phyloP scores from a whole-genome alignment of 306 rosid genomes.

The Ceratonia siliqua region DNA sequence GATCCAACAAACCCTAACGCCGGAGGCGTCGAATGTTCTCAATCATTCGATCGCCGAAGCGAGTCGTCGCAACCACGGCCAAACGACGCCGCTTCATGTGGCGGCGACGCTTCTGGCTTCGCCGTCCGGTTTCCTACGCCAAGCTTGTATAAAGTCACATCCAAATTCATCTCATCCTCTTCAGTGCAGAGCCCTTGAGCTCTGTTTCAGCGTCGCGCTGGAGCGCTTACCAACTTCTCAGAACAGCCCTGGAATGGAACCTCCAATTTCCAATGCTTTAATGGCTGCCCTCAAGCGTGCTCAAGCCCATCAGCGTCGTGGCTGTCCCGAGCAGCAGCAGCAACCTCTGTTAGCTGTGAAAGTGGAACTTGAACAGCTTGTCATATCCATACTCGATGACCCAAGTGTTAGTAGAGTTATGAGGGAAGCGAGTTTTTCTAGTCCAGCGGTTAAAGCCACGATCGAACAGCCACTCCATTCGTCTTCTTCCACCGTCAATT shows the following conservation, averaged over 20 bases:
- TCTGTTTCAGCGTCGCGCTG: slow-evolving; percentile 72
- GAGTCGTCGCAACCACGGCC: slow-evolving; percentile 68
- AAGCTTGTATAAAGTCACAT: slow-evolving; percentile 72
- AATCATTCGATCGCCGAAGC: slow-evolving; percentile 69
- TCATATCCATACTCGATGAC: slow-evolving; percentile 74
- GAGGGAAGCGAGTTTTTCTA: slow-evolving; percentile 74
- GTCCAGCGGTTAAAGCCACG: slow-evolving; percentile 66
- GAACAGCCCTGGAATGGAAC: slow-evolving; percentile 53
- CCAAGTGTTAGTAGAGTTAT: slow-evolving; percentile 76
- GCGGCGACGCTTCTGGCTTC: slow-evolving; percentile 64
- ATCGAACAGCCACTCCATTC: slow-evolving; percentile 56
- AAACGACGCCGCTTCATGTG: slow-evolving; percentile 75
- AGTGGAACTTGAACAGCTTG: slow-evolving; percentile 75
- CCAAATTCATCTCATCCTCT: slow-evolving; percentile 75
- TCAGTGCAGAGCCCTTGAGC: slow-evolving; percentile 76
- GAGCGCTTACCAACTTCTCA: slow-evolving; percentile 67
- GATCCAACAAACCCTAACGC: slow-evolving; percentile 73
- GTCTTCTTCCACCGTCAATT: slow-evolving; percentile 30
- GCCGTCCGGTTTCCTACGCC: slow-evolving; percentile 60
- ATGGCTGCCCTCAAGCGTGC: slow-evolving; percentile 75
- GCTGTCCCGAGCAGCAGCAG: slow-evolving; percentile 81
- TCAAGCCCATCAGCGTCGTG: slow-evolving; percentile 75
- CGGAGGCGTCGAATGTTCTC: slow-evolving; percentile 67
- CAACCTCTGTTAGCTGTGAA: slow-evolving; percentile 77
- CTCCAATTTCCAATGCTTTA: slow-evolving; percentile 69